Base-by-base conservation (phyloP, 768 basidiomycete genomes). In the Leucocoprinus birnbaumii region DNA sequence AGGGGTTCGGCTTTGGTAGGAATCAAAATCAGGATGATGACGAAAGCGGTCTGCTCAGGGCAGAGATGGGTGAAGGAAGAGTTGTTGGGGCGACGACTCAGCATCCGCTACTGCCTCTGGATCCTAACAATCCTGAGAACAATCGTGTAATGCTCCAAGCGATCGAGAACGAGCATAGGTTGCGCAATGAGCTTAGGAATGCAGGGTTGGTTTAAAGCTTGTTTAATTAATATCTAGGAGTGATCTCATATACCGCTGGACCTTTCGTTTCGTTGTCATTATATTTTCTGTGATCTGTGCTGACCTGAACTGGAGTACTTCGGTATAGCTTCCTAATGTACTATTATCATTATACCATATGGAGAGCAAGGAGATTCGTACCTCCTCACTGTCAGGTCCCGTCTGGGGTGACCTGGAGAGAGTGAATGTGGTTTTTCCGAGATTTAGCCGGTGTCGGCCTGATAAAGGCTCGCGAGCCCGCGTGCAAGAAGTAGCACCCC, bases 131-230 rank as follows among this genome's bases (percentile, higher is more conserved):
- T 58, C 75, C 82, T 2, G 72, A 78, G 46, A 71, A 73, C 14
- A 73, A 71, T 42, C 73, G 71, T 22, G 67, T 72, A 35, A 59
- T 80, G 31, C 73, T 73, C 43, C 71, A 76, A 42, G 80, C 79
- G 21, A 62, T 82, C 13, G 75, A 68, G 57, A 76, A 76, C 47
- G 87, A 90, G 53, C 76, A 76, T 51, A 74, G 80, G 52, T 67
- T 89, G 57, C 80, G 83, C 55, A 71, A 73, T 2, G 82, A 84
- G 61, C 69, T 90, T 59, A 77, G 85, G 58, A 77, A 73, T 38
- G 87, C 86, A 9, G 87, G 87, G 41, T 71, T 91, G 50, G 60
- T 90, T 34, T 89, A 40, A 50, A 38, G 26, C 31, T 48, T 4
- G n/a, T 48, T 24, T 38, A 6, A 38, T 26, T 21, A 26, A 22